A percentile compares a stretch with the other conserved stretches of the same genome.
Conservation (phyloP, 148 eudicot genomes). For the Cornus suecica region DNA sequence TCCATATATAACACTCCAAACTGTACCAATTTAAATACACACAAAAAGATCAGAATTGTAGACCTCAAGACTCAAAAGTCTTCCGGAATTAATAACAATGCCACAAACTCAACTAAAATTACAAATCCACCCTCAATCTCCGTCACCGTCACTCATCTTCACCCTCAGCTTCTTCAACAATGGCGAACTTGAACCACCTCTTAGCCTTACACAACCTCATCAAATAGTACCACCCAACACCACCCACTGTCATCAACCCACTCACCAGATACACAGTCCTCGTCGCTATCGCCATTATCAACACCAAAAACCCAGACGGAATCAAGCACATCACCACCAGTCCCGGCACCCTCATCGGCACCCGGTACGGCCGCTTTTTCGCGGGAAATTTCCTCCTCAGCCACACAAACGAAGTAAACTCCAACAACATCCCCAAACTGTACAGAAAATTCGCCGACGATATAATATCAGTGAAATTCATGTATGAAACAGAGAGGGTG, state of each 20-base stretch:
- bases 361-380: not conserved
- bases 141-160: constrained; percentile 21
- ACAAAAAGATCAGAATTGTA: no score
- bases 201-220: not conserved
- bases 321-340: not conserved
- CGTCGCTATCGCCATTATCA: not conserved
- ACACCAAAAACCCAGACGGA: not conserved
- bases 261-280: not conserved
- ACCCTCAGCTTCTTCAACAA: constrained; percentile 19
- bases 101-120: no score
- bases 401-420: constrained; percentile 38
- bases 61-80: no score
- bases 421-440: constrained; percentile 36
- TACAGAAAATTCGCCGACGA: constrained; percentile 41
- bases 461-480: constrained; percentile 38
- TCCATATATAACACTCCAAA: no score
- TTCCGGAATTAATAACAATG: no score
- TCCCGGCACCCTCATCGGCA: not conserved
- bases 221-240: not conserved
- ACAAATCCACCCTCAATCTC: not conserved
- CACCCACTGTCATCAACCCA: not conserved
- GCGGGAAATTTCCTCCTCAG: not conserved
- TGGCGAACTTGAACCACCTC: not conserved
- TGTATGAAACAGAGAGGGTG: constrained; percentile 29
- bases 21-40: no score